A percentile compares a stretch with the other conserved stretches of the same genome.
These are phyloP conservation scores for Lactarius psammicola DNA, from an alignment of 768 basidiomycete species.

Conservation along the genomic window DNA sequence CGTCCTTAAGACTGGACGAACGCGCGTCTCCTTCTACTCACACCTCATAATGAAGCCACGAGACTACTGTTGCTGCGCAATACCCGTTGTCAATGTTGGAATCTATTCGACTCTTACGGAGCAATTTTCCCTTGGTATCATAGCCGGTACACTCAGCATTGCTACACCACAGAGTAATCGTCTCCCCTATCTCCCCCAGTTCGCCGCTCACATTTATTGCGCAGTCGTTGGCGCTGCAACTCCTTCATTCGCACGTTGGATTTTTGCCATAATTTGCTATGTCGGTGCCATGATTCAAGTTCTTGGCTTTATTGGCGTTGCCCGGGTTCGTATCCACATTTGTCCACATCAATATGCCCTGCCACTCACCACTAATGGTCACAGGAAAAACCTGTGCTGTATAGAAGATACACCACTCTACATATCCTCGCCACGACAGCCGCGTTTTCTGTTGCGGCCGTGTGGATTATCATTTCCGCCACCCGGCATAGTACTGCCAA, in stretches of 20 bases:
- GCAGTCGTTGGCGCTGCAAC: slow-evolving; percentile 85
- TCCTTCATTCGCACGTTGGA: slow-evolving; percentile 68
- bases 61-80: slow-evolving; percentile 92
- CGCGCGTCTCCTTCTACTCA: slow-evolving; percentile 18
- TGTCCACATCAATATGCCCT: neutral
- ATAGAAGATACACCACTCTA: slow-evolving; percentile 65
- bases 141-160: slow-evolving; percentile 70
- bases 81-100: slow-evolving; percentile 87
- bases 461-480: slow-evolving; percentile 81
- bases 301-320: slow-evolving; percentile 83
- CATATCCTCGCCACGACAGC: slow-evolving; percentile 54
- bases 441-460: slow-evolving; percentile 75
- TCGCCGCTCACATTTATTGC: slow-evolving; percentile 4
- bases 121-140: slow-evolving; percentile 65
- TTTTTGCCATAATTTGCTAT: slow-evolving; percentile 78
- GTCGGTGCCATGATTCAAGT: slow-evolving; percentile 73
- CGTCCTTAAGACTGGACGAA: slow-evolving; percentile 20
- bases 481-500: slow-evolving; percentile 71
- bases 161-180: slow-evolving; percentile 77
- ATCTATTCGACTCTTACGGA: slow-evolving; percentile 79
- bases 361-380: slow-evolving; percentile 10
- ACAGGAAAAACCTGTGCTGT: slow-evolving; percentile 66
- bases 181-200: neutral
- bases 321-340: slow-evolving; percentile 49
- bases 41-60: slow-evolving; percentile 59